phyloP scores from a whole-genome alignment of 352 stramenopile genomes.

The Phytophthora capsici region DNA sequence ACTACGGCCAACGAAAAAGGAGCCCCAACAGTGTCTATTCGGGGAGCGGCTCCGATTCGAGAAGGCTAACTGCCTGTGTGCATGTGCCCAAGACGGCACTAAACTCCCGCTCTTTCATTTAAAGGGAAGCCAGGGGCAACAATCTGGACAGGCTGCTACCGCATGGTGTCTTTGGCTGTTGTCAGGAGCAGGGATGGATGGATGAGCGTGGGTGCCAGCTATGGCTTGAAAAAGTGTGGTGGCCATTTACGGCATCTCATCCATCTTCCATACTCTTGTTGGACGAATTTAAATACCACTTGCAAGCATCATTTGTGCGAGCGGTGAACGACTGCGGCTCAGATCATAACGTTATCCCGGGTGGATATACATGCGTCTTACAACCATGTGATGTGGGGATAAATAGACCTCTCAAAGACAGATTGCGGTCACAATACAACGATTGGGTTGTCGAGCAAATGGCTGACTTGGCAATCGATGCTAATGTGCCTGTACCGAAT shows the following conservation, averaged over 20 bases:
- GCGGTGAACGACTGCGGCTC: neutral
- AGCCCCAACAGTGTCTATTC: neutral
- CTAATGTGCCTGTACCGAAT: neutral
- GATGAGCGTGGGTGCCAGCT: conserved; percentile 9
- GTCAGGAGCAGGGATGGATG: conserved; percentile 12
- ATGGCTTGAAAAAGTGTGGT: conserved; percentile 10
- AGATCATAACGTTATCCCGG: conserved; percentile 2
- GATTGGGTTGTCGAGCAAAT: neutral
- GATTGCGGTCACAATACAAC: neutral
- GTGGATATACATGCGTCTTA: conserved; percentile 9
- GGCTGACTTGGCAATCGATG: neutral
- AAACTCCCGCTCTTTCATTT: conserved; percentile 11
- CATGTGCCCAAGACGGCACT: conserved; percentile 5
- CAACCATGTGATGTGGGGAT: conserved; percentile 10
- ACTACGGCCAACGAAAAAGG: neutral
- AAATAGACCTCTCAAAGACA: conserved; percentile 8
- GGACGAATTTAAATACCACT: conserved; percentile 13
- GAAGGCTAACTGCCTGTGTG: neutral
- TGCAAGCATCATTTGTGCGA: conserved; percentile 1
- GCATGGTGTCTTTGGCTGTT: neutral
- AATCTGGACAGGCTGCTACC: neutral
- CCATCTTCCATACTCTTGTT: conserved; percentile 2
- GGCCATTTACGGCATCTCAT: neutral
- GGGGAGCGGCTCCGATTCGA: neutral
- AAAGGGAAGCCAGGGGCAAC: conserved; percentile 1